phyloP scores from a whole-genome alignment of 2,329 filamentous ascomycete species.

The Rhinocladiella similis region DNA sequence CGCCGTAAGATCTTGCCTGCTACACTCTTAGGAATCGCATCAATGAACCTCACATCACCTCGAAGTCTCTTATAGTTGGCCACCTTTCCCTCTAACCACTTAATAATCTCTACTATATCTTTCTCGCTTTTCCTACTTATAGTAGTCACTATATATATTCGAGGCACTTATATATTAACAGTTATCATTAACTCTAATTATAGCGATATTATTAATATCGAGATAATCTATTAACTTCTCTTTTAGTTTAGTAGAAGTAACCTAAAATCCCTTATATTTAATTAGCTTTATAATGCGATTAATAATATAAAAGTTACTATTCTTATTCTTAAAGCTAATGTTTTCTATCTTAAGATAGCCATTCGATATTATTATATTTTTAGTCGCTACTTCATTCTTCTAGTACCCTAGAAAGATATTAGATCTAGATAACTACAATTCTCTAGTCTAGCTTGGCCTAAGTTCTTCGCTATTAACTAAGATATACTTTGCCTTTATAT shows the following conservation, averaged over 20 bases:
- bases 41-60: conserved; percentile 37
- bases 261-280: conserved; percentile 53
- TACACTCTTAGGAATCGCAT: conserved; percentile 33
- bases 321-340: conserved; percentile 73
- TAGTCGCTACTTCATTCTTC: conserved; percentile 60
- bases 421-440: conserved; percentile 66
- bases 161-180: conserved; percentile 42
- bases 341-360: conserved; percentile 92
- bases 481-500: conserved; percentile 80
- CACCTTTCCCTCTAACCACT: conserved; percentile 33
- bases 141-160: conserved; percentile 49
- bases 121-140: conserved; percentile 44
- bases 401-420: conserved; percentile 65
- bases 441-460: conserved; percentile 62
- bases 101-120: conserved; percentile 37
- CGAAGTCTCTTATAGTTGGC: conserved; percentile 38
- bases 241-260: conserved; percentile 52
- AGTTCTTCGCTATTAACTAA: conserved; percentile 60
- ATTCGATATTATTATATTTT: conserved; percentile 56
- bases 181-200: conserved; percentile 44
- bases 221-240: conserved; percentile 45
- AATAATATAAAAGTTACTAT: conserved; percentile 83
- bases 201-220: conserved; percentile 46
- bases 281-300: conserved; percentile 71
- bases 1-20: conserved; percentile 51